These are phyloP conservation scores for Aureobasidium sp. DNA, from an alignment of 2,329 filamentous ascomycete species.

Conservation along the genomic window DNA sequence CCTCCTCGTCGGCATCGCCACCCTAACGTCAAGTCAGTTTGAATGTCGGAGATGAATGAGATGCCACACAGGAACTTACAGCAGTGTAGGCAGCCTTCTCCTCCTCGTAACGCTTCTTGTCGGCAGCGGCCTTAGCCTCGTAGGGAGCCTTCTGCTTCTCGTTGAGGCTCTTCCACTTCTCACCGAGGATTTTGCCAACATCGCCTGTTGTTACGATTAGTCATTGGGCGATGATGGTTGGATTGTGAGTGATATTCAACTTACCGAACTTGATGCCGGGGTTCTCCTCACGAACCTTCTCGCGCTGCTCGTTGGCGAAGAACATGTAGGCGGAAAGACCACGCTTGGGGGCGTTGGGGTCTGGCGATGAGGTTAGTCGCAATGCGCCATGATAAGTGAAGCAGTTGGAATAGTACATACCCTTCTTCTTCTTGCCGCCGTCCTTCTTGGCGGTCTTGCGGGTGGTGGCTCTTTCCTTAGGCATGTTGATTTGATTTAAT, in stretches of 20 bases:
- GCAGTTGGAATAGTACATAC: slow-evolving; percentile 36
- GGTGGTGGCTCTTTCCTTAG: slow-evolving; percentile 58
- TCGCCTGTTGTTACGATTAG: slow-evolving; percentile 52
- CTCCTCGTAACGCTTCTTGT: slow-evolving; percentile 99
- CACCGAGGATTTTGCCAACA: slow-evolving; percentile 95
- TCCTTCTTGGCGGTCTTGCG: slow-evolving; percentile 51
- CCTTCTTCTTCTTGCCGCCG: slow-evolving; percentile 65
- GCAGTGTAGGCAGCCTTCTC: slow-evolving; percentile 87
- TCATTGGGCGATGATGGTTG: background rate
- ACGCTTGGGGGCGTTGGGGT: slow-evolving; percentile 97
- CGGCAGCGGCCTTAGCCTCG: slow-evolving; percentile 89
- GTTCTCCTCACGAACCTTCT: slow-evolving; percentile 97
- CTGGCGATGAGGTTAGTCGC: slow-evolving; percentile 39
- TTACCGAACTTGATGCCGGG: slow-evolving; percentile 89
- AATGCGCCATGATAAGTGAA: slow-evolving; percentile 8
- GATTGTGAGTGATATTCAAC: background rate
- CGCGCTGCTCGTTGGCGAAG: slow-evolving; percentile 98
- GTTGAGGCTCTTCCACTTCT: slow-evolving; percentile 95
- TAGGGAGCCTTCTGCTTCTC: slow-evolving; percentile 91
- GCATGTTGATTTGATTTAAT: slow-evolving; percentile 42
- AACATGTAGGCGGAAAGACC: slow-evolving; percentile 99
- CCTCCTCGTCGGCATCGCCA: slow-evolving; percentile 28
- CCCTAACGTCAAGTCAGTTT: slow-evolving; percentile 20
- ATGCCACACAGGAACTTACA: slow-evolving; percentile 47
- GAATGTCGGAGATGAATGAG: background rate